phyloP scores from a whole-genome alignment of 2,329 filamentous ascomycete species.

The Paraphaeosphaeria sporulosa region DNA sequence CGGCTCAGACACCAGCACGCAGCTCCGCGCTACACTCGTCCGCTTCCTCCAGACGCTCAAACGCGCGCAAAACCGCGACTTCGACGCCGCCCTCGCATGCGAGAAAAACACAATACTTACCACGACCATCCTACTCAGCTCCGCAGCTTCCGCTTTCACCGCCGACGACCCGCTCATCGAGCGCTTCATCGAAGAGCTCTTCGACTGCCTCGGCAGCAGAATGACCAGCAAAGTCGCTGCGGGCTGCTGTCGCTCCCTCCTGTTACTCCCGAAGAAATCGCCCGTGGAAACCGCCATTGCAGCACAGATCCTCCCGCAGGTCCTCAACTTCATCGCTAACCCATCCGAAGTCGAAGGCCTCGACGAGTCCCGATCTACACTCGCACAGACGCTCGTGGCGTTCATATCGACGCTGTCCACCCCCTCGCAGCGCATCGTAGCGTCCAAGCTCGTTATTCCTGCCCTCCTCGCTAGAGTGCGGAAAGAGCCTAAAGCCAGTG shows the following conservation, averaged over 20 bases:
- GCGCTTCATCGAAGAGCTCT: constrained; percentile 78
- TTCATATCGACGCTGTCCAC: constrained; percentile 63
- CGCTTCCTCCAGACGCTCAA: constrained; percentile 83
- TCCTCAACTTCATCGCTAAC: constrained; percentile 77
- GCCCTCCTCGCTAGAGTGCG: constrained; percentile 76
- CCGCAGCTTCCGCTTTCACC: constrained; percentile 75
- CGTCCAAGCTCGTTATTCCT: constrained; percentile 79
- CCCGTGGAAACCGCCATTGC: constrained; percentile 66
- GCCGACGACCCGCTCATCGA: constrained; percentile 77
- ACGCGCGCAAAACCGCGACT: constrained; percentile 77
- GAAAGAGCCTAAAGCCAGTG: constrained; percentile 63
- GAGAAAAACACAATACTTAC: constrained; percentile 94
- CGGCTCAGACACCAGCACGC: constrained; percentile 64
- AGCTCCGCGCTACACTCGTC: constrained; percentile 82
- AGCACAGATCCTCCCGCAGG: constrained; percentile 75
- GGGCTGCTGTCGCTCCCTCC: constrained; percentile 84
- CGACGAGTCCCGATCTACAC: constrained; percentile 73
- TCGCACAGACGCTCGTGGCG: constrained; percentile 78
- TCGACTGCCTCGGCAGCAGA: constrained; percentile 82
- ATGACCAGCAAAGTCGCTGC: constrained; percentile 90
- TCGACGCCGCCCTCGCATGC: constrained; percentile 79
- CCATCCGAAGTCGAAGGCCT: constrained; percentile 74
- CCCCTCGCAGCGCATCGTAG: constrained; percentile 53
- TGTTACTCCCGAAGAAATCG: constrained; percentile 67
- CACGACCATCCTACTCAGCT: constrained; percentile 86